Conservation (phyloP, 305 asterid genomes). For the Andrographis paniculata region DNA sequence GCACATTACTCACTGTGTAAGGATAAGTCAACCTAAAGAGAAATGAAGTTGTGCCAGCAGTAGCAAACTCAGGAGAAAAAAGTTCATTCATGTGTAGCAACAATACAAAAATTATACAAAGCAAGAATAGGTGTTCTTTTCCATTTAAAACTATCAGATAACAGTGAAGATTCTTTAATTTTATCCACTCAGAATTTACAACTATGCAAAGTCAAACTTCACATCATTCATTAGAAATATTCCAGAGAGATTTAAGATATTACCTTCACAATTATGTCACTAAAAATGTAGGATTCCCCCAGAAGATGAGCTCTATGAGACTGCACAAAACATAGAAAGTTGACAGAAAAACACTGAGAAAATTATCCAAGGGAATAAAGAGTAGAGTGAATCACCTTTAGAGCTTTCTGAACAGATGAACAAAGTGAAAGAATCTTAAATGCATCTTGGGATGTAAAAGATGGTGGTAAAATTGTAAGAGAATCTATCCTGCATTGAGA, state of each 20-base stretch:
- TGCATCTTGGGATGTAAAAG: constrained; percentile 82
- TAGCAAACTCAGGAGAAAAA: constrained; percentile 3
- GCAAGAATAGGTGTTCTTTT: too few relatives aligned
- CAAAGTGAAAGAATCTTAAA: constrained; percentile 73
- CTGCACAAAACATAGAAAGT: constrained; percentile 30
- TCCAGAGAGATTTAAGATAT: constrained; percentile 14
- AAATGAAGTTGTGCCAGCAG: too few relatives aligned
- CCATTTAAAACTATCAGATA: constrained; percentile 5
- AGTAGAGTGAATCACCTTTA: constrained; percentile 47
- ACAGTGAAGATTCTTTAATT: background rate
- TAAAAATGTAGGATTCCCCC: constrained; percentile 80
- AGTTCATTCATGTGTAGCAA: constrained; percentile 7
- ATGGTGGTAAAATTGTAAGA: constrained; percentile 74
- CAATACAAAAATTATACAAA: too few relatives aligned
- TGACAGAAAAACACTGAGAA: constrained; percentile 11
- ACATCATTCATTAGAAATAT: constrained; percentile 7
- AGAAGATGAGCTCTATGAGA: constrained; percentile 63
- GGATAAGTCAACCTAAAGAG: too few relatives aligned
- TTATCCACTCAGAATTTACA: constrained; percentile 1
- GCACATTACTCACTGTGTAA: background rate
- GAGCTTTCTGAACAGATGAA: constrained; percentile 71
- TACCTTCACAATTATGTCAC: constrained; percentile 83
- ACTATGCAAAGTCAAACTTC: constrained; percentile 18
- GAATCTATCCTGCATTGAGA: constrained; percentile 70
- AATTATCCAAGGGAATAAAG: constrained; percentile 7